phyloP scores from a whole-genome alignment of 805 yeast species.

The Saccharomycopsis fodiens region DNA sequence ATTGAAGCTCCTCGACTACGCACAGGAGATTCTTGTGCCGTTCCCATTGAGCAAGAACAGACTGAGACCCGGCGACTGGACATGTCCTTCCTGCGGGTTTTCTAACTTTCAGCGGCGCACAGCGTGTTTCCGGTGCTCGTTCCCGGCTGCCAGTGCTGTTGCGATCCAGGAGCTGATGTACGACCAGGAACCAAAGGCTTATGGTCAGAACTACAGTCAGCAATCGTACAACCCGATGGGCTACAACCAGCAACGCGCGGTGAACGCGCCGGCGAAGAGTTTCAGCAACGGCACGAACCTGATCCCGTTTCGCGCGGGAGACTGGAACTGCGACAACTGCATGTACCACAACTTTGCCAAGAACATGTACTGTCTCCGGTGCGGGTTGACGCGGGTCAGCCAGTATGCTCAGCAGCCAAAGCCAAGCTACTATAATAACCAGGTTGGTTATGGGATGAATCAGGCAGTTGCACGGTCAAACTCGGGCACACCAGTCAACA shows the following conservation, averaged over 20 bases:
- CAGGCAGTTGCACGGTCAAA: neutral
- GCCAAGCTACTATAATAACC: neutral
- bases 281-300: slow-evolving; percentile 17
- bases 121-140: slow-evolving; percentile 88
- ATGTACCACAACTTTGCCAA: slow-evolving; percentile 90
- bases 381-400: slow-evolving; percentile 63
- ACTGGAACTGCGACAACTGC: slow-evolving; percentile 87
- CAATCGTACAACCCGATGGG: neutral
- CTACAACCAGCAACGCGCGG: slow-evolving; percentile 6
- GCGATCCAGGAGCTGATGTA: slow-evolving; percentile 50
- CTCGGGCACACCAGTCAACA: neutral
- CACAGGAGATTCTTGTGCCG: slow-evolving; percentile 72
- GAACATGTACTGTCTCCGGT: slow-evolving; percentile 76
- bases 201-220: neutral
- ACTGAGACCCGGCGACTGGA: slow-evolving; percentile 93
- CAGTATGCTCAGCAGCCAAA: slow-evolving; percentile 3
- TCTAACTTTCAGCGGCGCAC: slow-evolving; percentile 91
- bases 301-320: slow-evolving; percentile 96
- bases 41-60: slow-evolving; percentile 81
- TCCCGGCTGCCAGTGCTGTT: slow-evolving; percentile 71
- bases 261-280: slow-evolving; percentile 4
- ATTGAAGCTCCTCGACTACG: slow-evolving; percentile 66
- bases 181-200: slow-evolving; percentile 1
- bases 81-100: slow-evolving; percentile 94
- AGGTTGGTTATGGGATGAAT: neutral